A percentile compares a stretch with the other conserved stretches of the same genome.
Evolutionary conservation across 306 rosid genomes (phyloP).

Genomic region (Neltuma alba): DNA sequence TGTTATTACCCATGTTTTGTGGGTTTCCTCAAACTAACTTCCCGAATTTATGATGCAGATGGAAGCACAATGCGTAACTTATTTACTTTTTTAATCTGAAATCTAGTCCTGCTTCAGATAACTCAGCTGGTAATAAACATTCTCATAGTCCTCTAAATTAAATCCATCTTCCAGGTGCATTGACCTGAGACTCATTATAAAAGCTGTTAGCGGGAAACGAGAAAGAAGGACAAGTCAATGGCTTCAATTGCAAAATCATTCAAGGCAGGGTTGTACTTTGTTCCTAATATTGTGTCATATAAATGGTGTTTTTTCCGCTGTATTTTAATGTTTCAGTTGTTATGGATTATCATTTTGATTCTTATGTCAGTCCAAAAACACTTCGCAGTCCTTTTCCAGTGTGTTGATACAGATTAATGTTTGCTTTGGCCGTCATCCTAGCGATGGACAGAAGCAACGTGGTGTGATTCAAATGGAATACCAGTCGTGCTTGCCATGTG

Average conservation of each 20-base stretch:
- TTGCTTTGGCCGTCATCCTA: not conserved
- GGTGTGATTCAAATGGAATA: not conserved
- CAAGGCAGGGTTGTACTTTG: not conserved
- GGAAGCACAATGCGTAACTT: not conserved
- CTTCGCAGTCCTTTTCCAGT: not conserved
- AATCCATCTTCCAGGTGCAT: not conserved
- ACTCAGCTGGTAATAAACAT: not conserved
- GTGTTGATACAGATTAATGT: not conserved
- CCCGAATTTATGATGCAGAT: not conserved
- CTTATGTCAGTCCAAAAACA: not conserved
- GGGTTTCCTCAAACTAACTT: not conserved
- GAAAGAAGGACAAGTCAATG: too few species aligned
- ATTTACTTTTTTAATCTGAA: not conserved
- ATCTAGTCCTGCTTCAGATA: not conserved
- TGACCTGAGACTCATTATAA: too few species aligned
- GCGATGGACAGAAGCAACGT: conserved; percentile 7
- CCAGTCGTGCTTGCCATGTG: not conserved
- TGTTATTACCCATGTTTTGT: too few species aligned
- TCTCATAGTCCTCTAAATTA: not conserved
- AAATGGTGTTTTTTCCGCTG: not conserved
- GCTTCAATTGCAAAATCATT: not conserved
- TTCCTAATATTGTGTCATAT: not conserved
- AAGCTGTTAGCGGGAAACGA: too few species aligned
- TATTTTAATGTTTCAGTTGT: not conserved
- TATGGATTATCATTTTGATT: not conserved